phyloP scores from a whole-genome alignment of 768 basidiomycete species.

The Naganishia antarctica region DNA sequence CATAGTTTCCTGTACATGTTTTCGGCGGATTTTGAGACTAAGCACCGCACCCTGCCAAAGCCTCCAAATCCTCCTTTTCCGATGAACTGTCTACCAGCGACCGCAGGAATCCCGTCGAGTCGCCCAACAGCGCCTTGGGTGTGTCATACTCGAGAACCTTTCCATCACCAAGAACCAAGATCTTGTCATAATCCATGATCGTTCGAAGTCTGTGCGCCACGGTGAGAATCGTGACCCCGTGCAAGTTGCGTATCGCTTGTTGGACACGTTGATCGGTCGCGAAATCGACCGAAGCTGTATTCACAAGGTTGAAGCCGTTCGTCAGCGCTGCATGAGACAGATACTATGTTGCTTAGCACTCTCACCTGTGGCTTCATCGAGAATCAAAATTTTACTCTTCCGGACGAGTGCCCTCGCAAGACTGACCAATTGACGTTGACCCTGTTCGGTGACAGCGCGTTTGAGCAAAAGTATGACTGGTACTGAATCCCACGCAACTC shows the following conservation, averaged over 20 bases:
- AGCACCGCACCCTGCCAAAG: neutral
- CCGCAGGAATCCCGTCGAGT: conserved; percentile 60
- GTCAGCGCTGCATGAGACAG: neutral
- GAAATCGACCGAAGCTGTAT: conserved; percentile 53
- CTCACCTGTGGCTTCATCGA: conserved; percentile 54
- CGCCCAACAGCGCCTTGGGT: conserved; percentile 58
- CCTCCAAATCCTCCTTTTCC: conserved; percentile 23
- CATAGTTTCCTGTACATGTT: too few relatives aligned
- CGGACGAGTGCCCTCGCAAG: conserved; percentile 61
- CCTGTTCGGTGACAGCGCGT: conserved; percentile 51
- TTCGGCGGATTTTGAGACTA: too few relatives aligned
- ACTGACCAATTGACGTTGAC: conserved; percentile 61
- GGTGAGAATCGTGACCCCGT: conserved; percentile 56
- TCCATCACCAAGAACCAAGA: conserved; percentile 62
- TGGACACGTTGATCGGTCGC: conserved; percentile 61
- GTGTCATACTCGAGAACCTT: conserved; percentile 70
- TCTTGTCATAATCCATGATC: conserved; percentile 62
- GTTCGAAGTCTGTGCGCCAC: conserved; percentile 58
- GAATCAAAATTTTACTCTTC: conserved; percentile 58
- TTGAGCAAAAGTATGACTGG: neutral
- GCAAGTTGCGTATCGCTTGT: conserved; percentile 55
- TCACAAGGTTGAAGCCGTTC: neutral
- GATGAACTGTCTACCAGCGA: conserved; percentile 53
- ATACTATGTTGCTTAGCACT: neutral
- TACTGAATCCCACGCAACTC: neutral